These are phyloP conservation scores for Uronychia binucleata DNA, from an alignment of 73 alveolate genomes.

Conservation along the genomic window DNA sequence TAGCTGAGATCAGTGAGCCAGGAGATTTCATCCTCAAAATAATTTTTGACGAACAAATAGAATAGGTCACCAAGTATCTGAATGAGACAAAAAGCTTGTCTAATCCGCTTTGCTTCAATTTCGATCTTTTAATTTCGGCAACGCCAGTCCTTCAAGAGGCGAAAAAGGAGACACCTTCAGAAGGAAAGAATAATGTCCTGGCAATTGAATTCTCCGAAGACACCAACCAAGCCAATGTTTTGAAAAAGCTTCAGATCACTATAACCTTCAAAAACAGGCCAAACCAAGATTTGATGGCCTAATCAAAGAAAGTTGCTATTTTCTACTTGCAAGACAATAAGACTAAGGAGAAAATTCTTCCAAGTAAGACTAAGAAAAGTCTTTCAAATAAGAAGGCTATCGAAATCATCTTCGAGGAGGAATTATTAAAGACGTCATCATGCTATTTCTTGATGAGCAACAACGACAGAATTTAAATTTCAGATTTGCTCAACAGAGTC, in stretches of 20 bases:
- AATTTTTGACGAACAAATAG: background rate
- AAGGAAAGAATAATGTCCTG: background rate
- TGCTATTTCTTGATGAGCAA: no score
- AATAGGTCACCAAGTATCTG: background rate
- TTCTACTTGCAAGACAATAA: no score
- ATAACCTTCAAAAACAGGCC: background rate
- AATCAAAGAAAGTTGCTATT: no score
- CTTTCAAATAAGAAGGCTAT: no score
- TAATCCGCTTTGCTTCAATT: background rate
- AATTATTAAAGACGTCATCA: no score
- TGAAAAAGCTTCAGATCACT: background rate
- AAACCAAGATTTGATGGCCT: no score
- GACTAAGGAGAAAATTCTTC: no score
- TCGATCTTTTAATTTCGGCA: background rate
- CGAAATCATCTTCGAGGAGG: no score
- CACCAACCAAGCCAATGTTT: background rate
- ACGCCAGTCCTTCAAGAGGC: background rate
- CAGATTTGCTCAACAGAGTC: no score
- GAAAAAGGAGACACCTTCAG: no score
- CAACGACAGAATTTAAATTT: no score
- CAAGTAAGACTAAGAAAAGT: no score
- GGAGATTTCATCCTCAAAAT: background rate
- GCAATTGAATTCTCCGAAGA: background rate
- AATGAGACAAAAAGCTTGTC: background rate
- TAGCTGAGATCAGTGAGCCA: background rate